Evolutionary conservation across 148 eudicot species (phyloP), one percentile per base, ranked within the genome.

Genomic region (Rheum nobile): DNA sequence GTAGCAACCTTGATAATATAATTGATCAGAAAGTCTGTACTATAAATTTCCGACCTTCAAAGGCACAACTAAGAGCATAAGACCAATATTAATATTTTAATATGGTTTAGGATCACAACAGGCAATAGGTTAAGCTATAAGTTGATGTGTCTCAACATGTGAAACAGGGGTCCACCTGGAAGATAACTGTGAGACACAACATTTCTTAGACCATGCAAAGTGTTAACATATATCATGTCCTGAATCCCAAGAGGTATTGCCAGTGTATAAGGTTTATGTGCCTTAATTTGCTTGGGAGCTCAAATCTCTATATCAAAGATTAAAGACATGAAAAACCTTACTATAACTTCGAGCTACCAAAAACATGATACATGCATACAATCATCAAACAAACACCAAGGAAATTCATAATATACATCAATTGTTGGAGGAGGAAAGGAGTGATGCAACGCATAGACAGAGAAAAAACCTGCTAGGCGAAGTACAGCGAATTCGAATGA

Each of bases 401-500:
- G n/a, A 8, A 63, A 63, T 29, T 13, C 10, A 63, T 0, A 63
- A 14, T 1, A 63, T 13, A 4, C 22, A 29, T 34, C 39, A 16
- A 65, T 26, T 31, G n/a, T 29, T 1, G 1, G 31, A 63, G 9
- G 4, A 32, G 21, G 1, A 28, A 8, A 59, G 17, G 14, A 59
- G 17, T 13, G 67, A 59, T 16, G 17, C 35, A 59, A 14, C 70
- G 1, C 10, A 26, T 14, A 55, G 6, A 34, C n/a, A 35, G 61
- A 6, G 3, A 10, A 17, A 0, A 22, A 72, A 73, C 99, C 99
- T 96, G 88, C 92, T 92, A 22, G 94, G 88, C 43, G 96, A 92
- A 76, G 97, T 96, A 85, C 99, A 96, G 10, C 99, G 97, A 81
- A 96, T 96, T 24, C 99, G 96, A 80, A 96, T 92, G 39, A 96